A percentile compares a stretch with the other conserved stretches of the same genome.
Conservation (phyloP, 2,329 filamentous ascomycete species). For the Ilyonectria sp. region DNA sequence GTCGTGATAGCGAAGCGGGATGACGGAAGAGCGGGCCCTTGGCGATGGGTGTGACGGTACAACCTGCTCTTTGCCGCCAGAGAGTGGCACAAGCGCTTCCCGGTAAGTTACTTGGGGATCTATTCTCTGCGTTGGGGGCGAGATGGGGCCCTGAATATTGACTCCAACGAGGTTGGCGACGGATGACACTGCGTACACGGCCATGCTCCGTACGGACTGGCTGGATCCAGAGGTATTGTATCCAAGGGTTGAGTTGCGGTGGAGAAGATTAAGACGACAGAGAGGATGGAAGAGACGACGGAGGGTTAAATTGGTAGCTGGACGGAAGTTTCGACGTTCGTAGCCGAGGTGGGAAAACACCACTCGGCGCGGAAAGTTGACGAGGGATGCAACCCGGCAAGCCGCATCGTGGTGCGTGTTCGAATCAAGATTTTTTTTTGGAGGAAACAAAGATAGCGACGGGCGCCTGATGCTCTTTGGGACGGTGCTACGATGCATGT, state of each 20-base stretch:
- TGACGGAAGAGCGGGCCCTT: constrained; percentile 35
- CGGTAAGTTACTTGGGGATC: constrained; percentile 30
- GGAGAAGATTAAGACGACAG: constrained; percentile 11
- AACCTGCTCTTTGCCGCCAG: constrained; percentile 19
- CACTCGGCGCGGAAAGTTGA: constrained; percentile 4
- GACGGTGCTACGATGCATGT: neutral
- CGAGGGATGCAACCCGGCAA: constrained; percentile 2
- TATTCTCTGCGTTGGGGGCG: constrained; percentile 10
- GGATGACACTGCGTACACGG: neutral
- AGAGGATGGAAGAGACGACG: constrained; percentile 11
- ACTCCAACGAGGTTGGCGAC: constrained; percentile 39
- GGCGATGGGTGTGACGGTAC: constrained; percentile 31
- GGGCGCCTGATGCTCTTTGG: neutral
- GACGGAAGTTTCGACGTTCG: neutral
- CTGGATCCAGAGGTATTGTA: constrained; percentile 28
- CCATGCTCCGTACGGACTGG: constrained; percentile 7
- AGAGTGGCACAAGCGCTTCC: constrained; percentile 28
- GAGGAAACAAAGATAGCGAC: neutral
- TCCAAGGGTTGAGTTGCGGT: constrained; percentile 28
- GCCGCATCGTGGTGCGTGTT: constrained; percentile 11
- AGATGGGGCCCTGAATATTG: constrained; percentile 36
- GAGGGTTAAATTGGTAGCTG: neutral
- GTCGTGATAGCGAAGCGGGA: constrained; percentile 24
- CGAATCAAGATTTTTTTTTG: constrained; percentile 14
- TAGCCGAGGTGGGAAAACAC: neutral